Conservation (phyloP, 768 basidiomycete genomes). For the Lactarius tabidus region DNA sequence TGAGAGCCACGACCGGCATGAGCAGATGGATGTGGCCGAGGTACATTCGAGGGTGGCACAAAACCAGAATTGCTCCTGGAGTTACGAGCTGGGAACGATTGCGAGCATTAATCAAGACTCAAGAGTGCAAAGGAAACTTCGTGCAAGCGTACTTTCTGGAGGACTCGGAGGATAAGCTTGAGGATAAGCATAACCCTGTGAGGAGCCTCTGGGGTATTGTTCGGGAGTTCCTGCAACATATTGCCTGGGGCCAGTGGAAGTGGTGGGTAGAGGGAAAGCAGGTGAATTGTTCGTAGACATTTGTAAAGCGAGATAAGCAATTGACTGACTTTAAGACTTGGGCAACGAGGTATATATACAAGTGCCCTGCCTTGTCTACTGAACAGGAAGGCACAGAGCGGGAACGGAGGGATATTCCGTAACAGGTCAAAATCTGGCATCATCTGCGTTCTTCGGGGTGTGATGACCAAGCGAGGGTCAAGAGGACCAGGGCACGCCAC, state of each 20-base stretch:
- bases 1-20: rapidly evolving
- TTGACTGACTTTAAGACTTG: neutral
- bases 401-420: neutral
- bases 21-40: neutral
- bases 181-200: neutral
- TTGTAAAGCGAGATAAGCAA: neutral
- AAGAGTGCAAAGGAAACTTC: neutral
- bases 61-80: neutral
- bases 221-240: neutral
- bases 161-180: neutral
- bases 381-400: neutral
- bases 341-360: neutral
- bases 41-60: neutral
- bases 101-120: neutral
- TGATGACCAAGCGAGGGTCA: neutral
- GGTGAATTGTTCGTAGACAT: neutral
- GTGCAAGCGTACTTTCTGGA: neutral
- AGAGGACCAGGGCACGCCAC: neutral
- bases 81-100: neutral
- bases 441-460: neutral
- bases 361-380: neutral
- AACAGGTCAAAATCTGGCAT: neutral
- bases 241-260: neutral
- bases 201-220: neutral
- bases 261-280: neutral